A percentile compares a stretch with the other conserved stretches of the same genome.
These are phyloP conservation scores for Russula emetica DNA, from an alignment of 768 basidiomycete species.

Conservation along the genomic window DNA sequence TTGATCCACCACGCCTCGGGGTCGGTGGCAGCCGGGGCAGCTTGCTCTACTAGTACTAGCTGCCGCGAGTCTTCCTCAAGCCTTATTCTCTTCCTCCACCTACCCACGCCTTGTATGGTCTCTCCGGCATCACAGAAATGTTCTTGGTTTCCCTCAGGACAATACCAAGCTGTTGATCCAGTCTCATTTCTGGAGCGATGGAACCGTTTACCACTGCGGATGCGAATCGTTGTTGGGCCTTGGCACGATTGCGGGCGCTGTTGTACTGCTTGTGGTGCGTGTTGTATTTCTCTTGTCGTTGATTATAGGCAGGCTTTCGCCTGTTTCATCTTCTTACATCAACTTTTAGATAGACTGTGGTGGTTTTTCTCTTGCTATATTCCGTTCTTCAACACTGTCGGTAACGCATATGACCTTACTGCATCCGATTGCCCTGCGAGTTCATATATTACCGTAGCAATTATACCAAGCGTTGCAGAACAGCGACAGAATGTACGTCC, in stretches of 20 bases:
- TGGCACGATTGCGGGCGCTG: conserved; percentile 71
- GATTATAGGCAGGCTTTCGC: no score
- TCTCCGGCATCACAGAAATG: neutral
- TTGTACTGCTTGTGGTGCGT: conserved; percentile 53
- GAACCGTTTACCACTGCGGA: conserved; percentile 57
- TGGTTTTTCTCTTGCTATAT: conserved; percentile 56
- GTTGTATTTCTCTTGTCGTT: conserved; percentile 14
- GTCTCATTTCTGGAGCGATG: conserved; percentile 55
- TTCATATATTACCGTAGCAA: conserved; percentile 42
- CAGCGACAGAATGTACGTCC: conserved; percentile 73
- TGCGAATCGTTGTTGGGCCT: conserved; percentile 59
- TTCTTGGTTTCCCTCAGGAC: conserved; percentile 49
- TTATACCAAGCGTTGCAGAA: conserved; percentile 63
- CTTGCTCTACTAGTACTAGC: no score
- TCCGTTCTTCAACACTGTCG: conserved; percentile 60
- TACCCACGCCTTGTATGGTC: no score
- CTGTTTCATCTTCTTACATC: no score
- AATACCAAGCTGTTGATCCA: conserved; percentile 56
- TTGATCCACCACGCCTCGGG: no score
- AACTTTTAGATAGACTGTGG: conserved; percentile 52
- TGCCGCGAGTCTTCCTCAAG: neutral
- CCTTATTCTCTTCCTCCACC: neutral
- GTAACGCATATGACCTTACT: conserved; percentile 38
- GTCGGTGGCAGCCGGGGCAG: no score
- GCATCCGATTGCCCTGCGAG: neutral